These are phyloP conservation scores for Leccinum longicurvipes DNA, from an alignment of 768 basidiomycete species.

Conservation along the genomic window DNA sequence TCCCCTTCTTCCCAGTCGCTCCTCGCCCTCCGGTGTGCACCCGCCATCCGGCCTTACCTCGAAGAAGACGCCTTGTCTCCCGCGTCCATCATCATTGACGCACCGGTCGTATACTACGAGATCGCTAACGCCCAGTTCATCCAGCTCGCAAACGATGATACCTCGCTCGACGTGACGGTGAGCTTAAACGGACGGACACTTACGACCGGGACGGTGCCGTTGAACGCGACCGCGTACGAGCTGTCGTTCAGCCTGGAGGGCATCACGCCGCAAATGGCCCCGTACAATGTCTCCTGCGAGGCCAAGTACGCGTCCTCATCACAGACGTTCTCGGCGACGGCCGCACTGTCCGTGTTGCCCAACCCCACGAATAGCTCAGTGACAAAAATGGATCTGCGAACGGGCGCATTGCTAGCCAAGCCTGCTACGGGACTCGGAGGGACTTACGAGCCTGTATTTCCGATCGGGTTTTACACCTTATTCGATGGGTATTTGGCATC, in stretches of 20 bases:
- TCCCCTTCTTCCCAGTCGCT: slow-evolving; percentile 39
- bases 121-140: slow-evolving; percentile 49
- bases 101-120: slow-evolving; percentile 45
- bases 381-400: slow-evolving; percentile 62
- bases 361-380: slow-evolving; percentile 49
- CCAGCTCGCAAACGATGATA: slow-evolving; percentile 21
- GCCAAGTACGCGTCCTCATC: slow-evolving; percentile 30
- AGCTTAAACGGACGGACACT: slow-evolving; percentile 44
- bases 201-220: slow-evolving; percentile 41
- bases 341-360: slow-evolving; percentile 48
- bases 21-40: slow-evolving; percentile 56
- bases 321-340: slow-evolving; percentile 45
- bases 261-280: slow-evolving; percentile 39
- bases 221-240: slow-evolving; percentile 50
- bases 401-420: slow-evolving; percentile 52
- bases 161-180: slow-evolving; percentile 40
- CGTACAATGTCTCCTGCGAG: slow-evolving; percentile 30
- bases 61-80: slow-evolving; percentile 46
- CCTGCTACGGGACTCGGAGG: slow-evolving; percentile 50
- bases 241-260: slow-evolving; percentile 47
- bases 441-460: slow-evolving; percentile 49
- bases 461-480: slow-evolving; percentile 42
- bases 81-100: slow-evolving; percentile 49
- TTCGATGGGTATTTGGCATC: slow-evolving; percentile 32
- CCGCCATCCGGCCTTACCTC: slow-evolving; percentile 58